phyloP scores from a whole-genome alignment of 78 protist species.

The Dictyostelium capitatum region DNA sequence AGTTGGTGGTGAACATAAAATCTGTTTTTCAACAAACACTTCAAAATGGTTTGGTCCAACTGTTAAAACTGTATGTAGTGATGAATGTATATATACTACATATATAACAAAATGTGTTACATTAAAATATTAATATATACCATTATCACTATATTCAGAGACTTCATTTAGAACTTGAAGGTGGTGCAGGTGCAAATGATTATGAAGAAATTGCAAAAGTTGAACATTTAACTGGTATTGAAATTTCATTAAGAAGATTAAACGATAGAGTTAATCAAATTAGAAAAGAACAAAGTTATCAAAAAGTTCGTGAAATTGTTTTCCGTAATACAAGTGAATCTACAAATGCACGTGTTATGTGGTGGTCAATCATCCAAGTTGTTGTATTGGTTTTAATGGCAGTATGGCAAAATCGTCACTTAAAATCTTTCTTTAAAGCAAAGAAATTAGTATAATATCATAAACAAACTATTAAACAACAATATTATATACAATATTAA shows the following conservation, averaged over 20 bases:
- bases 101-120: neutral
- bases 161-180: conserved; percentile 77
- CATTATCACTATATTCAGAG: neutral
- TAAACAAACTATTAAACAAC: no score
- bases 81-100: no score
- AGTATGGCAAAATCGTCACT: conserved; percentile 82
- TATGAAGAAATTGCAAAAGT: conserved; percentile 79
- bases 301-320: conserved; percentile 62
- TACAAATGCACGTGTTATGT: conserved; percentile 80
- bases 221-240: conserved; percentile 73
- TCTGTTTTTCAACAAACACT: conserved; percentile 68
- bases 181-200: conserved; percentile 80
- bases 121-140: neutral
- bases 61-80: conserved; percentile 65
- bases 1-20: conserved; percentile 78
- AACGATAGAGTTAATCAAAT: conserved; percentile 78
- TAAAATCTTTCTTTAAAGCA: conserved; percentile 74
- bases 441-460: conserved; percentile 60
- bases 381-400: conserved; percentile 66
- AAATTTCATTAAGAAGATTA: conserved; percentile 67
- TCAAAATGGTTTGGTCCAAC: conserved; percentile 84
- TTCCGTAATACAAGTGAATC: conserved; percentile 82
- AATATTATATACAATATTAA: no score
- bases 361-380: conserved; percentile 81
- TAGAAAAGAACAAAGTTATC: conserved; percentile 84